These are phyloP conservation scores for Stemphylium vesicarium DNA, from an alignment of 2,329 filamentous ascomycete species.

Conservation along the genomic window DNA sequence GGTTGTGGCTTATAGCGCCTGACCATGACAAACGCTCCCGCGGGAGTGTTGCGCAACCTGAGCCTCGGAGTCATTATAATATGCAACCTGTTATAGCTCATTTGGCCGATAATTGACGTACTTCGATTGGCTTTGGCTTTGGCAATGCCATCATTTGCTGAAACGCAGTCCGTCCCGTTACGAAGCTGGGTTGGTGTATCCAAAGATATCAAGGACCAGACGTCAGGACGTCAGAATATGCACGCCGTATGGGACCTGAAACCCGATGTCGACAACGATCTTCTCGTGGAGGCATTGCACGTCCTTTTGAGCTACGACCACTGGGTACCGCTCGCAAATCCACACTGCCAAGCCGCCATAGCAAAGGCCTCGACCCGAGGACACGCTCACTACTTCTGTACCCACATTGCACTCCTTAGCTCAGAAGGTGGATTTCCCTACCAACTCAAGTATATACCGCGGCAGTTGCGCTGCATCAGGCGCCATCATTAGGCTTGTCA, in stretches of 20 bases:
- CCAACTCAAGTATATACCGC: slow-evolving; percentile 1
- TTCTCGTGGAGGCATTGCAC: slow-evolving; percentile 21
- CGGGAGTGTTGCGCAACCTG: slow-evolving; percentile 12
- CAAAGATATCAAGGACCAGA: slow-evolving; percentile 19
- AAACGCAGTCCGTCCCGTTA: slow-evolving; percentile 23
- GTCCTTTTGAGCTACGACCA: slow-evolving; percentile 1
- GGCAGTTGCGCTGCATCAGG: no score
- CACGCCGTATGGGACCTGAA: slow-evolving; percentile 34
- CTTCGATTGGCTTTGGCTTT: neutral
- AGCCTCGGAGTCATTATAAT: slow-evolving; percentile 24
- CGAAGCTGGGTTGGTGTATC: slow-evolving; percentile 11
- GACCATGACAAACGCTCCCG: slow-evolving; percentile 27
- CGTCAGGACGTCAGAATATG: slow-evolving; percentile 27
- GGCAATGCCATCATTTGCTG: slow-evolving; percentile 28
- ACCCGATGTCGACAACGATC: slow-evolving; percentile 30
- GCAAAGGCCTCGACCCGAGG: slow-evolving; percentile 22
- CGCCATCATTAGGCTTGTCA: neutral
- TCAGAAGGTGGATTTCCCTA: slow-evolving; percentile 2
- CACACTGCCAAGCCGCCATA: slow-evolving; percentile 2
- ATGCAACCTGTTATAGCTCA: slow-evolving; percentile 7
- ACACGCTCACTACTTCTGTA: slow-evolving; percentile 22
- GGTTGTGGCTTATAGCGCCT: slow-evolving; percentile 35
- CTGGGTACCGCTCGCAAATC: no score
- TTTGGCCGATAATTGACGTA: slow-evolving; percentile 6
- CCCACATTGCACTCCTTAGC: slow-evolving; percentile 5